These are phyloP conservation scores for Chlorociboria aeruginascens DNA, from an alignment of 495 filamentous ascomycete species.

Conservation along the genomic window DNA sequence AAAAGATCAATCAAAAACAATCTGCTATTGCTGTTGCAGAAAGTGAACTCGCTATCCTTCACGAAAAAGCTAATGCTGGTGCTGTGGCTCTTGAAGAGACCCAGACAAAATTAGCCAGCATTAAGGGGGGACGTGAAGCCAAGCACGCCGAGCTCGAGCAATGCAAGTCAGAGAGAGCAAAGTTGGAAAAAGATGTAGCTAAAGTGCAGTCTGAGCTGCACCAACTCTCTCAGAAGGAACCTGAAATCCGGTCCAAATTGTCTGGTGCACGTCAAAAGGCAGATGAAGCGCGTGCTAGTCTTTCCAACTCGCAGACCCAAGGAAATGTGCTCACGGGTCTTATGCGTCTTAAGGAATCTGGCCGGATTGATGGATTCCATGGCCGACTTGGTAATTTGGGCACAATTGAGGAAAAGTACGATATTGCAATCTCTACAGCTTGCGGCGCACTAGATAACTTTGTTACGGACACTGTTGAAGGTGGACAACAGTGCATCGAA, in stretches of 20 bases:
- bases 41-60: conserved; percentile 83
- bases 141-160: conserved; percentile 70
- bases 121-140: conserved; percentile 52
- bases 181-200: conserved; percentile 60
- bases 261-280: conserved; percentile 86
- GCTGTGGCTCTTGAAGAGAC: conserved; percentile 72
- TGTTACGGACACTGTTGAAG: conserved; percentile 89
- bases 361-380: conserved; percentile 92
- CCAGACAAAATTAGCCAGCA: conserved; percentile 61
- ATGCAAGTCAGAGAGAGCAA: conserved; percentile 56
- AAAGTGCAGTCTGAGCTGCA: conserved; percentile 59
- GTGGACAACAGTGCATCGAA: conserved; percentile 94
- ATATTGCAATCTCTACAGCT: conserved; percentile 93
- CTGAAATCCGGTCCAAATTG: conserved; percentile 64
- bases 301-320: conserved; percentile 80
- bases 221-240: conserved; percentile 62
- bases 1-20: conserved; percentile 90
- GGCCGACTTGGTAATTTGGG: conserved; percentile 90
- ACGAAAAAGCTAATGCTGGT: conserved; percentile 78
- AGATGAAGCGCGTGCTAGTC: conserved; percentile 82
- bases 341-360: conserved; percentile 91
- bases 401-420: conserved; percentile 88
- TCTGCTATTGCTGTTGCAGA: conserved; percentile 88
- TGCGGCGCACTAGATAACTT: conserved; percentile 87
- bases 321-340: conserved; percentile 85